Evolutionary conservation across 2,329 filamentous ascomycete genomes (phyloP).

Genomic region (Moelleriella libera): DNA sequence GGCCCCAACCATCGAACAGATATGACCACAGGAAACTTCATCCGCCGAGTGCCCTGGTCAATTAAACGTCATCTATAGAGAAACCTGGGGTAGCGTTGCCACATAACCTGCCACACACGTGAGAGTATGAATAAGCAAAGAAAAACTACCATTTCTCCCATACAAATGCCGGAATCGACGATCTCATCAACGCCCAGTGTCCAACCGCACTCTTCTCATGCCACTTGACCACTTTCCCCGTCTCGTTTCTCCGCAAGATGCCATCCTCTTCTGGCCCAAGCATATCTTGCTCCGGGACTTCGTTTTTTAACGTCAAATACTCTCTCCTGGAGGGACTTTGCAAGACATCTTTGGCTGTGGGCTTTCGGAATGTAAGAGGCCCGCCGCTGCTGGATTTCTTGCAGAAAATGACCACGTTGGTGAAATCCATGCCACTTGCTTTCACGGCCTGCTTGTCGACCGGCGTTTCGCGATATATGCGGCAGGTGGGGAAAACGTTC

Average conservation of each 20-base stretch:
- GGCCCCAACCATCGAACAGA: no score
- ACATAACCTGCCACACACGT: no score
- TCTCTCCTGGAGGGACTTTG: conserved; percentile 54
- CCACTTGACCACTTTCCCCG: conserved; percentile 51
- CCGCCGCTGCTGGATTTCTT: conserved; percentile 36
- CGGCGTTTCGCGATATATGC: conserved; percentile 72
- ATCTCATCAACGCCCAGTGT: conserved; percentile 89
- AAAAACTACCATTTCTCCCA: conserved; percentile 70
- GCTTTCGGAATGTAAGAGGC: conserved; percentile 50
- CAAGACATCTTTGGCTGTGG: conserved; percentile 52
- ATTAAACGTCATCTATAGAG: no score
- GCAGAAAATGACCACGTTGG: conserved; percentile 96
- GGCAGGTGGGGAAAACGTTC: conserved; percentile 74
- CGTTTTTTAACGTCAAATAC: conserved; percentile 59
- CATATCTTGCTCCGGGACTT: conserved; percentile 44
- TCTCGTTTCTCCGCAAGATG: conserved; percentile 49
- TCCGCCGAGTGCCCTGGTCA: no score
- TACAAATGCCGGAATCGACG: conserved; percentile 58
- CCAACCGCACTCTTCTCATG: conserved; percentile 65
- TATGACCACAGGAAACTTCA: no score
- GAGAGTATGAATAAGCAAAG: no score
- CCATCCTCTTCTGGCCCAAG: conserved; percentile 25
- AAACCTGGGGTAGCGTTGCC: no score
- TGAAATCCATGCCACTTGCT: conserved; percentile 53
- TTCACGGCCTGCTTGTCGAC: conserved; percentile 32